These are phyloP conservation scores for Tetrastigma voinierianum DNA, from an alignment of 164 flowering plant species.

Conservation along the genomic window DNA sequence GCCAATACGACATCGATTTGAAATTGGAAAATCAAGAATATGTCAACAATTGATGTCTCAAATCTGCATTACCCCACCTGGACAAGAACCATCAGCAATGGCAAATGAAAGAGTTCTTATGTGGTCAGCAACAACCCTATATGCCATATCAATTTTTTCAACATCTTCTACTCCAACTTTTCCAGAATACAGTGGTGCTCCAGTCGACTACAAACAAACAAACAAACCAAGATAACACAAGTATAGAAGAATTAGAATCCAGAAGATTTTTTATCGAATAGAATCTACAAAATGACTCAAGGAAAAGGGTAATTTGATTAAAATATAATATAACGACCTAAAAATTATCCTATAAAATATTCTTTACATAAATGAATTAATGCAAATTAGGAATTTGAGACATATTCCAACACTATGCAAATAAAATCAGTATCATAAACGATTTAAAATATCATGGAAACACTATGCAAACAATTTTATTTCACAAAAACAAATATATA, in stretches of 20 bases:
- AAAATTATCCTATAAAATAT: too few species aligned
- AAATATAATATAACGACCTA: too few species aligned
- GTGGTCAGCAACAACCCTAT: conserved; percentile 97
- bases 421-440: too few species aligned
- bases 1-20: too few species aligned
- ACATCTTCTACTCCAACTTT: conserved; percentile 88
- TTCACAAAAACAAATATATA: background rate
- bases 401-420: too few species aligned
- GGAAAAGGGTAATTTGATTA: too few species aligned
- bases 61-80: conserved; percentile 50
- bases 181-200: conserved; percentile 80
- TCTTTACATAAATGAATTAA: too few species aligned
- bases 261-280: background rate
- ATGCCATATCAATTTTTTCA: conserved; percentile 95
- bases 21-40: background rate
- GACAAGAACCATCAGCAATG: conserved; percentile 98
- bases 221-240: background rate
- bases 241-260: background rate
- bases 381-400: too few species aligned
- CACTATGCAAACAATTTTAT: background rate
- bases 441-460: too few species aligned
- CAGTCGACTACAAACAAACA: conserved; percentile 61
- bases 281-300: background rate
- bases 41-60: background rate
- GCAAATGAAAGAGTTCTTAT: conserved; percentile 99